These are phyloP conservation scores for Coleophoma cylindrospora DNA, from an alignment of 2,329 filamentous ascomycete genomes.

Conservation along the genomic window DNA sequence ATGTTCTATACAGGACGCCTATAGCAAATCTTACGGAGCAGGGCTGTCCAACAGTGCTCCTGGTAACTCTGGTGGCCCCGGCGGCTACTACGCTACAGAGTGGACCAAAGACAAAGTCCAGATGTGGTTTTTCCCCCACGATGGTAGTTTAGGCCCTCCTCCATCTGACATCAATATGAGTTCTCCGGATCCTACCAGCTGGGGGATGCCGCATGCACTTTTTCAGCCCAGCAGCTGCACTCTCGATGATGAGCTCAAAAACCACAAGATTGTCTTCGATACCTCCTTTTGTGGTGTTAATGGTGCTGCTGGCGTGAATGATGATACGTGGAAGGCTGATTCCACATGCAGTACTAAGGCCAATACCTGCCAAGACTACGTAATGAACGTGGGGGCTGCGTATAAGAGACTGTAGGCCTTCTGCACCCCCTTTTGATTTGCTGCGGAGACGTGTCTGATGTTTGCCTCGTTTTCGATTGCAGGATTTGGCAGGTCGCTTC, in stretches of 20 bases:
- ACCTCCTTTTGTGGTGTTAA: slow-evolving; percentile 85
- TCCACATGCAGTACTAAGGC: slow-evolving; percentile 58
- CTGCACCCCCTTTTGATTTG: neutral
- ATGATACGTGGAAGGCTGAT: slow-evolving; percentile 55
- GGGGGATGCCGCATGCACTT: slow-evolving; percentile 34
- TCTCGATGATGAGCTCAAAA: slow-evolving; percentile 60
- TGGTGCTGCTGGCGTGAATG: slow-evolving; percentile 44
- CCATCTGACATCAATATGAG: slow-evolving; percentile 26
- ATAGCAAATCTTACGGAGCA: slow-evolving; percentile 38
- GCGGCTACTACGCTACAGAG: slow-evolving; percentile 41
- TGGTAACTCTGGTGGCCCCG: slow-evolving; percentile 21
- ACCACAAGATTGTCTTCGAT: slow-evolving; percentile 72
- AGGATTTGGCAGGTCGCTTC: neutral
- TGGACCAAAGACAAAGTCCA: slow-evolving; percentile 36
- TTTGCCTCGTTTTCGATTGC: neutral
- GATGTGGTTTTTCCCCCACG: slow-evolving; percentile 41
- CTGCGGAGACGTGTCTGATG: neutral
- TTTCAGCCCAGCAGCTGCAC: slow-evolving; percentile 49
- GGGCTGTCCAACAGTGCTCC: slow-evolving; percentile 36
- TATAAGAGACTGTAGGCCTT: neutral
- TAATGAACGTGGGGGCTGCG: neutral
- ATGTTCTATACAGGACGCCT: slow-evolving; percentile 29
- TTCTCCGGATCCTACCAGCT: slow-evolving; percentile 32
- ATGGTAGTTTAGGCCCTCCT: slow-evolving; percentile 32
- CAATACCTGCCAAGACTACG: neutral